Percentiles rank a stretch among this genome's conserved stretches.
phyloP scores from a whole-genome alignment of 306 rosid species.

The Fagus sylvatica region DNA sequence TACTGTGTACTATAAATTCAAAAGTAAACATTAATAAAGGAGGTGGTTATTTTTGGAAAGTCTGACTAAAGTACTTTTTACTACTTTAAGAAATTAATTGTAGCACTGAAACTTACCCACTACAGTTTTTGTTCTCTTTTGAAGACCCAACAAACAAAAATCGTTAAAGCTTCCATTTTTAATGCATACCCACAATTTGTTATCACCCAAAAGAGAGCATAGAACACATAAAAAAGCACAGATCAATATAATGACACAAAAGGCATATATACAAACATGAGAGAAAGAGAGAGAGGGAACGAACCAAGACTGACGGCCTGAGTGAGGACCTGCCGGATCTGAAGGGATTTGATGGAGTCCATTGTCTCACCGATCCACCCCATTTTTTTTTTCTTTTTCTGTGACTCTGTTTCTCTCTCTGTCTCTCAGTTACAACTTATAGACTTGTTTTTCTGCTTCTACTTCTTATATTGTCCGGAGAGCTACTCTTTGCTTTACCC shows the following conservation, averaged over 20 bases:
- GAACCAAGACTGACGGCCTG: slow-evolving; percentile 81
- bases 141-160: background rate
- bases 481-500: too few relatives aligned
- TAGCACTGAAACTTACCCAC: too few relatives aligned
- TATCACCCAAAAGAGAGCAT: background rate
- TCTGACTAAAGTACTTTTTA: too few relatives aligned
- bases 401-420: background rate
- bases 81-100: too few relatives aligned
- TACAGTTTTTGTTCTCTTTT: background rate
- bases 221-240: background rate
- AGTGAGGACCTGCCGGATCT: slow-evolving; percentile 78
- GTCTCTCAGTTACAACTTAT: background rate
- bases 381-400: slow-evolving; percentile 30
- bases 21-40: too few relatives aligned
- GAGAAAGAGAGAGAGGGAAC: slow-evolving; percentile 15
- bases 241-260: background rate
- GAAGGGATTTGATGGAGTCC: slow-evolving; percentile 73
- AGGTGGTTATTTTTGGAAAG: too few relatives aligned
- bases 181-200: background rate
- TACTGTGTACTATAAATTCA: too few relatives aligned
- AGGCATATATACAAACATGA: background rate
- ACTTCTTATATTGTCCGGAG: too few relatives aligned
- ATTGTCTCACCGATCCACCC: slow-evolving; percentile 69
- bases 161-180: background rate
- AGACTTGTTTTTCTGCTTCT: background rate